Evolutionary conservation across 768 basidiomycete genomes (phyloP).

Genomic region (Hirschioporus abietinus): DNA sequence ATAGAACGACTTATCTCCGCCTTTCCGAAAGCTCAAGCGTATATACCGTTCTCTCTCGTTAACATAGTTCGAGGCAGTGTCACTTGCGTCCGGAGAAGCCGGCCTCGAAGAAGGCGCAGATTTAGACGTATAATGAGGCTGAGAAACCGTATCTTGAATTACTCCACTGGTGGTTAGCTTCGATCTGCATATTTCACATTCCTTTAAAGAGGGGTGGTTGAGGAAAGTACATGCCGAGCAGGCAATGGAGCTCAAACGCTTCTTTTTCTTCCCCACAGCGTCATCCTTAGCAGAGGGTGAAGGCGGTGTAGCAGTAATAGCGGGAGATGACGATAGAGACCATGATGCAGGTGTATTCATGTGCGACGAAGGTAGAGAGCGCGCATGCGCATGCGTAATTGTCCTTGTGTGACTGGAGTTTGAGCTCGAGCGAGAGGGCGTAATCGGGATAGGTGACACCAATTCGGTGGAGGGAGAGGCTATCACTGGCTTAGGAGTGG

Average conservation of each 20-base stretch:
- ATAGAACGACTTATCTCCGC: constrained; percentile 85
- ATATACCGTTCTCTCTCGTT: constrained; percentile 44
- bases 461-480: constrained; percentile 18
- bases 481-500: constrained; percentile 16
- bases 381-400: constrained; percentile 13
- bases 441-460: constrained; percentile 25
- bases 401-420: constrained; percentile 3
- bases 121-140: constrained; percentile 30
- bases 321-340: constrained; percentile 20
- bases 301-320: constrained; percentile 15
- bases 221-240: constrained; percentile 92
- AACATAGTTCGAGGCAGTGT: constrained; percentile 7
- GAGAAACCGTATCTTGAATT: constrained; percentile 13
- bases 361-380: constrained; percentile 37
- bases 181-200: constrained; percentile 86
- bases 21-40: constrained; percentile 86
- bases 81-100: constrained; percentile 35
- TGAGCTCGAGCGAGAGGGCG: constrained; percentile 27
- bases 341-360: constrained; percentile 12
- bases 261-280: background rate
- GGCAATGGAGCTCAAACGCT: constrained; percentile 35
- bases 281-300: constrained; percentile 21
- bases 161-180: constrained; percentile 39
- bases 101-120: constrained; percentile 68
- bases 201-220: constrained; percentile 67